Base-by-base conservation (phyloP, 2,329 filamentous ascomycete genomes). In the Teratosphaeria zuluensis region DNA sequence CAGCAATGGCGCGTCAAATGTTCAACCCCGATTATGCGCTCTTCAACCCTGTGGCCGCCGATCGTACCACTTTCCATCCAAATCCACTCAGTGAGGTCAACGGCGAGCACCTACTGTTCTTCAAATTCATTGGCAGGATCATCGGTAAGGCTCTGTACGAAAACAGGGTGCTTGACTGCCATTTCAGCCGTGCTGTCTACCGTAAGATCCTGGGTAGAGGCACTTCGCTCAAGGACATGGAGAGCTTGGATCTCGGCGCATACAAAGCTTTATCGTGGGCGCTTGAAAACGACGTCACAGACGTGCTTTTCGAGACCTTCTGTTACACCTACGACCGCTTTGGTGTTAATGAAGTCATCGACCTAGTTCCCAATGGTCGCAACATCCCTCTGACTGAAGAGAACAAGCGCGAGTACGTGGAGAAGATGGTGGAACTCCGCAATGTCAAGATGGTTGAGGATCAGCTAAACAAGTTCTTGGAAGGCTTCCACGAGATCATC, bases 261-360 rank as follows among this genome's bases (percentile, higher is more conserved):
- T 96, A 97, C 84, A 99, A 97, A 75, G 97, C 92, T 14, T 82
- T 99, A 24, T 85, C 94, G 61, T 99, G 95, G 95, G 97, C 99
- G 86, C 81, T 97, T 59, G 90, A 96, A 72, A 97, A 99, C 69
- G 92, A 99, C 71, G 99, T 99, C 67, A 96, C 92, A 4, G 94
- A 97, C 69, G 91, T 97, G 69, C 94, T 97, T 68, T 94, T 90
- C 2, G 92, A 99, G 76, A 95, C 90, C 1, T 97, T 99, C 73
- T 94, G 92, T 11, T 85, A 95, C 31, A 92, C 96, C 71, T 88
- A 94, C 61, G 92, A 97, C 67, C 90, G 88, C 69, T 99, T 99
- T 74, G 94, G 94, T 62, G 90, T 91, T 62, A 90, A 86, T 55
- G 88, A 89, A 72, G 86, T 89, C 14, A 86, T 96, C 54, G 94